phyloP scores from a whole-genome alignment of 2,329 filamentous ascomycete genomes.

The Fusarium liriodendri region DNA sequence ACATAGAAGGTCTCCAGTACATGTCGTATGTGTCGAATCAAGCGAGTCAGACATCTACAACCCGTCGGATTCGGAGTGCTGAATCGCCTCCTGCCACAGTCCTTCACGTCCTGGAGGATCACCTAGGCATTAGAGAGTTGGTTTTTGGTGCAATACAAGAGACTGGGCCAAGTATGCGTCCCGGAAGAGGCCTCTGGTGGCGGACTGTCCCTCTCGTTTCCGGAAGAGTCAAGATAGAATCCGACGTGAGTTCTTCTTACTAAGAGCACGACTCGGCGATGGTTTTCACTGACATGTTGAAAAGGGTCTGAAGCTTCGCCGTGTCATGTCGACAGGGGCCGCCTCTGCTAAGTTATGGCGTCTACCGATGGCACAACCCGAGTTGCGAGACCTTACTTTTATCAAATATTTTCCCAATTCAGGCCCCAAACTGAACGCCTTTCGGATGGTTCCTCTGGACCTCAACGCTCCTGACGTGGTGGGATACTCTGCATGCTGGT shows the following conservation, averaged over 20 bases:
- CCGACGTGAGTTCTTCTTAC: background rate
- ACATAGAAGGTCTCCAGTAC: background rate
- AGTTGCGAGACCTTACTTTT: background rate
- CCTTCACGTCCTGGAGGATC: background rate
- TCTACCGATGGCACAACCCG: background rate
- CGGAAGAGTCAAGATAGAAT: background rate
- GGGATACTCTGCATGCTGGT: background rate
- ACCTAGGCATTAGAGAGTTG: background rate
- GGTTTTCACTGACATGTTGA: background rate
- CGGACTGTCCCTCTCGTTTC: background rate
- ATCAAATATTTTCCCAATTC: no score
- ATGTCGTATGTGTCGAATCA: background rate
- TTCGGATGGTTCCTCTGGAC: background rate
- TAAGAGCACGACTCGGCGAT: background rate
- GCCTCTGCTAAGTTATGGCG: background rate
- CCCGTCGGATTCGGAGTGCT: background rate
- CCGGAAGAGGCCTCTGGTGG: background rate
- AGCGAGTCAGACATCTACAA: background rate
- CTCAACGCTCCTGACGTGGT: background rate
- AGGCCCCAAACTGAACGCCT: background rate
- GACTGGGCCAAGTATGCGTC: background rate
- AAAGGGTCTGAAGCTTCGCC: background rate
- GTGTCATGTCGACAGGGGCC: background rate
- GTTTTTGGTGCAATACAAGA: background rate
- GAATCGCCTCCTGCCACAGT: background rate